phyloP scores from a whole-genome alignment of 2,329 filamentous ascomycete species.

The Teratosphaeria zuluensis region DNA sequence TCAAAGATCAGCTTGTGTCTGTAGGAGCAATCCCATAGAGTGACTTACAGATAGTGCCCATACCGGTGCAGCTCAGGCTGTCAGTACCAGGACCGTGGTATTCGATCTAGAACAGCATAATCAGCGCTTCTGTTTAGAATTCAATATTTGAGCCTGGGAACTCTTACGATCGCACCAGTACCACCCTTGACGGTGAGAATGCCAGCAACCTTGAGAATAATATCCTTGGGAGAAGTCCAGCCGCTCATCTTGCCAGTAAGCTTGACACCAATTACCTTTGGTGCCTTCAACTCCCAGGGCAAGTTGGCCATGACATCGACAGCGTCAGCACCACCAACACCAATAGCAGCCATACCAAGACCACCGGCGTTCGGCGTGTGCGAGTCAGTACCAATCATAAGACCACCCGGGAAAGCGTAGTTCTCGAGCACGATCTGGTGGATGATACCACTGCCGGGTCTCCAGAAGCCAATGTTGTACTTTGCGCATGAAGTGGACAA shows the following conservation, averaged over 20 bases:
- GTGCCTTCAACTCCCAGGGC: conserved; percentile 96
- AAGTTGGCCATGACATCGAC: conserved; percentile 97
- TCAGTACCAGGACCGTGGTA: conserved; percentile 58
- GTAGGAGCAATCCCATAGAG: no score
- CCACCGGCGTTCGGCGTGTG: conserved; percentile 97
- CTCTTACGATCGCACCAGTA: conserved; percentile 87
- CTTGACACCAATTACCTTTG: conserved; percentile 92
- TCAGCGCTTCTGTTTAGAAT: neutral
- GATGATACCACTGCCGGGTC: conserved; percentile 95
- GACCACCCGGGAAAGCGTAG: conserved; percentile 97
- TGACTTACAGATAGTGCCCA: conserved; percentile 68
- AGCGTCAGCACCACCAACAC: conserved; percentile 95
- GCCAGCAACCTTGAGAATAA: conserved; percentile 94
- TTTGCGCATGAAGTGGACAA: conserved; percentile 87
- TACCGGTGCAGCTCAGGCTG: conserved; percentile 69
- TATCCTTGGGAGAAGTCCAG: conserved; percentile 92
- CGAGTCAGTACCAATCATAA: conserved; percentile 95
- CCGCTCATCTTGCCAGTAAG: conserved; percentile 81
- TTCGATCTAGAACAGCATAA: conserved; percentile 1
- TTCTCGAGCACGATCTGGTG: conserved; percentile 98
- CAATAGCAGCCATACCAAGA: conserved; percentile 85
- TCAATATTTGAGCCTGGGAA: conserved; percentile 23
- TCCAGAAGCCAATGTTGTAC: conserved; percentile 99
- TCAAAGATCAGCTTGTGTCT: neutral
- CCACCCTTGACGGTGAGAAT: conserved; percentile 97